Percentiles rank a stretch among this genome's conserved stretches.
Conservation (phyloP, 352 stramenopile species). For the Pythium rhizo-oryzae region DNA sequence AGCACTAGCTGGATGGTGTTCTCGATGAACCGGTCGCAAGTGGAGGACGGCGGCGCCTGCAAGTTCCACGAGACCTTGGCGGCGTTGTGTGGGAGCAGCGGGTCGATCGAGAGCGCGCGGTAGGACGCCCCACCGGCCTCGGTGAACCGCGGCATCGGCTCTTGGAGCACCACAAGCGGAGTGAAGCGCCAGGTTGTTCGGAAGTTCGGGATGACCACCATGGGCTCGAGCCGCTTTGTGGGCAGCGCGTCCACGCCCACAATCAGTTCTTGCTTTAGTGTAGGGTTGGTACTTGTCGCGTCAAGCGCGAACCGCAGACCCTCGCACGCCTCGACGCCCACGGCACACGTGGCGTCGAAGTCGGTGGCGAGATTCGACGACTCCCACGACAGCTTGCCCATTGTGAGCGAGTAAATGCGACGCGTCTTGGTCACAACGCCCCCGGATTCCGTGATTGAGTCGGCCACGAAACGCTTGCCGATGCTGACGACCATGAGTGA, state of each 20-base stretch:
- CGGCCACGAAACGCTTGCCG: slow-evolving; percentile 14
- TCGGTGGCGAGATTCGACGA: slow-evolving; percentile 11
- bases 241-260: neutral
- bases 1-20: neutral
- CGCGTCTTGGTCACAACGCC: slow-evolving; percentile 19
- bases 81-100: slow-evolving; percentile 1
- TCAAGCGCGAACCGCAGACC: neutral
- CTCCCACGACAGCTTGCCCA: slow-evolving; percentile 23
- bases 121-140: too few species aligned
- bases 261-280: neutral
- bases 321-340: neutral
- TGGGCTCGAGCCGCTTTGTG: neutral
- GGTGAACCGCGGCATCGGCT: neutral
- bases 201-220: neutral
- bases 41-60: too few species aligned
- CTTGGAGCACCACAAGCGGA: neutral
- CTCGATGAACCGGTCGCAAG: neutral
- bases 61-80: neutral
- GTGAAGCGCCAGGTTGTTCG: neutral
- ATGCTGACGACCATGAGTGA: slow-evolving; percentile 9
- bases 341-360: slow-evolving; percentile 20
- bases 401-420: slow-evolving; percentile 28
- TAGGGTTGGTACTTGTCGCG: neutral
- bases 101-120: neutral
- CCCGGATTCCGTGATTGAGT: slow-evolving; percentile 4